phyloP scores from a whole-genome alignment of 192 early-diverging fungal species.

The Kickxella alabastrina region DNA sequence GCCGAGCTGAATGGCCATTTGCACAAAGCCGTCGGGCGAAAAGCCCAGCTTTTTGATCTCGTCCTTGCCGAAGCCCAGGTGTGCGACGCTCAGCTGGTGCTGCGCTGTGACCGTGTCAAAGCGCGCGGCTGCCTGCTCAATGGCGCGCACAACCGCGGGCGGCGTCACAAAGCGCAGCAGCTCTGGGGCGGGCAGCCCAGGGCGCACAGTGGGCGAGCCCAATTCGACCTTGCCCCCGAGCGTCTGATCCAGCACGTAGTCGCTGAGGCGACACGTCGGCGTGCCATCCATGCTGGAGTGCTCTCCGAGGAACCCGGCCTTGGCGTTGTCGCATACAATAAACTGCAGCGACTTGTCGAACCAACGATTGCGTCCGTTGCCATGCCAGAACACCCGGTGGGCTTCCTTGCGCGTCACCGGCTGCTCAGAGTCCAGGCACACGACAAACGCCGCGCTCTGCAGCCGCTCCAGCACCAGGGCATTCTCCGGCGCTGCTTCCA shows the following conservation, averaged over 20 bases:
- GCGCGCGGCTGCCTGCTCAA: conserved; percentile 66
- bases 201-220: conserved; percentile 55
- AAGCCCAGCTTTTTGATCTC: conserved; percentile 81
- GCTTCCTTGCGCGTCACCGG: conserved; percentile 89
- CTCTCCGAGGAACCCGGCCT: conserved; percentile 93
- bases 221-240: conserved; percentile 68
- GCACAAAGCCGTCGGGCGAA: conserved; percentile 76
- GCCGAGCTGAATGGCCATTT: conserved; percentile 95
- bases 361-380: conserved; percentile 94
- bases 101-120: conserved; percentile 76
- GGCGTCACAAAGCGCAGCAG: conserved; percentile 71
- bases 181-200: conserved; percentile 61
- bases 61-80: conserved; percentile 89
- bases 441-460: conserved; percentile 80
- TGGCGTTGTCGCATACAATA: conserved; percentile 96
- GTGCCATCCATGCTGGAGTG: conserved; percentile 95
- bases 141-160: conserved; percentile 54
- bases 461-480: conserved; percentile 71
- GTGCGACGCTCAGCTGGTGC: conserved; percentile 83
- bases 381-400: conserved; percentile 89
- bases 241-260: conserved; percentile 63
- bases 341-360: conserved; percentile 98
- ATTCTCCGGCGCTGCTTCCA: conserved; percentile 66
- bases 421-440: conserved; percentile 84
- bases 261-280: conserved; percentile 81